Base-by-base conservation (phyloP, 805 yeast species). In the Candida nemodendra region DNA sequence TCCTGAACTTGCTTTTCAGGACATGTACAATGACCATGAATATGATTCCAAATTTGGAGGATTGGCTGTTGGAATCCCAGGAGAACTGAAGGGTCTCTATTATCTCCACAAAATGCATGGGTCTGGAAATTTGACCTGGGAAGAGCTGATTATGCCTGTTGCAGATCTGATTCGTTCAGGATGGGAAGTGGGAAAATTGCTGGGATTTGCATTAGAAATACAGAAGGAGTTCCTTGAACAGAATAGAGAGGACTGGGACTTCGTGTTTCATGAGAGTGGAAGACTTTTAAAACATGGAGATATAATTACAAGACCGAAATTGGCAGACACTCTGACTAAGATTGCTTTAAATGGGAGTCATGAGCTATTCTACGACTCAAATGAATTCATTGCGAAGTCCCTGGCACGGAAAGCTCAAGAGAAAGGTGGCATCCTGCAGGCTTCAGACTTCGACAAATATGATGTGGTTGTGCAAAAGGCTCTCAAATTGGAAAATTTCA, bases 61-160 rank as follows among this genome's bases (percentile, higher is more conserved):
- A 0, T 64, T 88, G n/a, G 87, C 96, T 0, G 78, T 81, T 8
- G 98, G 79, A 2, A 77, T 84, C 14, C 99, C 99, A 0, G 99
- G 99, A 9, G 98, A 91, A 58, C 52, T 91, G 32, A 80, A 79
- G 42, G 99, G 97, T 0, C 65, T 89, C n/a, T 78, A 83, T 51
- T 74, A 69, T 29, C 64, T 91, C 27, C 77, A 64, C 59, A 48
- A 61, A 21, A 45, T 59, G 11, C 91, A 81, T 52, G 89, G 93
- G 0, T 79, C 88, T 3, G 95, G 95, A 0, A 69, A 68, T 4
- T 57, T 86, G 7, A 51, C 72, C 2, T 91, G 98, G 97, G 56
- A 56, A 17, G 79, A 86, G 15, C 66, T 91, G 41, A 61, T 91
- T 7, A 68, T 72, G 48, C 97, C 97, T 0, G 93, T 90, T 2